These are phyloP conservation scores for Ustilago shanxiensis DNA, from an alignment of 1,284 basidiomycete species.

Conservation along the genomic window DNA sequence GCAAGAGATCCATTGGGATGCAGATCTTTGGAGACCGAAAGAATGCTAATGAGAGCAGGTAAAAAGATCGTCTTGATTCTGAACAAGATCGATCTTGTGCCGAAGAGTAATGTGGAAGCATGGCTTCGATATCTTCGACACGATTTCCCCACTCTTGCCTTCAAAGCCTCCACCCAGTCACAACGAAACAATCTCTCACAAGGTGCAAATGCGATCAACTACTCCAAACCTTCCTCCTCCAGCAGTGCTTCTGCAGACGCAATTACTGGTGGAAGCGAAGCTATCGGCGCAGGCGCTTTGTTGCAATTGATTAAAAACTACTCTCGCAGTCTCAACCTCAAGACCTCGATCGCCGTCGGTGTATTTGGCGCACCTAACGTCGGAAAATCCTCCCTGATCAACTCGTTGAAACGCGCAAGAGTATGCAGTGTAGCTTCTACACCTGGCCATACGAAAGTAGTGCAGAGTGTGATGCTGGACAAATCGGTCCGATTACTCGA, in stretches of 20 bases:
- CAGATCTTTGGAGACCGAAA: conserved; percentile 71
- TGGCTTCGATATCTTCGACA: conserved; percentile 93
- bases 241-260: conserved; percentile 6
- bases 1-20: conserved; percentile 72
- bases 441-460: conserved; percentile 91
- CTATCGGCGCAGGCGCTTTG: conserved; percentile 75
- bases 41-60: conserved; percentile 54
- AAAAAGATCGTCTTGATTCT: conserved; percentile 64
- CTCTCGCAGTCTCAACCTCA: conserved; percentile 72
- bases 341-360: conserved; percentile 78
- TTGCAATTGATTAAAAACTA: conserved; percentile 92
- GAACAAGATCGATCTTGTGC: conserved; percentile 77
- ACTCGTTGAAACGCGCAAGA: conserved; percentile 82
- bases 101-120: conserved; percentile 85
- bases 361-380: conserved; percentile 98
- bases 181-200: conserved; percentile 78
- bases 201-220: conserved; percentile 33
- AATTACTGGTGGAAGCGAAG: conserved; percentile 69
- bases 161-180: conserved; percentile 85
- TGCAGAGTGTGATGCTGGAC: conserved; percentile 94
- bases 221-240: conserved; percentile 1
- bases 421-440: conserved; percentile 91
- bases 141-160: conserved; percentile 91
- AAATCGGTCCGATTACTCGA: conserved; percentile 92
- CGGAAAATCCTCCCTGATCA: conserved; percentile 95